These are phyloP conservation scores for Puccinia triticina DNA, from an alignment of 1,284 basidiomycete genomes.

Conservation along the genomic window DNA sequence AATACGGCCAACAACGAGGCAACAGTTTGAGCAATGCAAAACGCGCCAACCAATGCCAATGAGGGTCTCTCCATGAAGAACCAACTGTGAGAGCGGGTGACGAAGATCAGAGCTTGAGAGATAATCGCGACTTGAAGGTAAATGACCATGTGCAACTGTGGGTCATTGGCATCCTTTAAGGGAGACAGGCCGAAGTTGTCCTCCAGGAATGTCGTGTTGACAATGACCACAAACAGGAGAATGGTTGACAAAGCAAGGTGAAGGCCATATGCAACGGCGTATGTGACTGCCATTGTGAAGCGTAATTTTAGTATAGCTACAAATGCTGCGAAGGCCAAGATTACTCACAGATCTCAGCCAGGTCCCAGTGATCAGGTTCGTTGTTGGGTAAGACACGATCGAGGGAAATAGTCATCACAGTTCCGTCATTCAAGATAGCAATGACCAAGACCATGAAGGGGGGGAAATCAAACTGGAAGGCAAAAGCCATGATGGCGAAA, in stretches of 20 bases:
- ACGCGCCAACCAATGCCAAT: slow-evolving; percentile 40
- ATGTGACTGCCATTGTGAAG: slow-evolving; percentile 69
- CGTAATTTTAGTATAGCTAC: background rate
- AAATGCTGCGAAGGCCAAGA: background rate
- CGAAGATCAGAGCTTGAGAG: slow-evolving; percentile 52
- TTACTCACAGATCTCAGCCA: slow-evolving; percentile 76
- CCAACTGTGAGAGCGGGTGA: slow-evolving; percentile 51
- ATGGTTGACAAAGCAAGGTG: slow-evolving; percentile 88
- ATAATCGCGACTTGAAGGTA: slow-evolving; percentile 52
- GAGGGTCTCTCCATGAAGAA: slow-evolving; percentile 52
- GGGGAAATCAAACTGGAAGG: slow-evolving; percentile 52
- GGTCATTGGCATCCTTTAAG: slow-evolving; percentile 37
- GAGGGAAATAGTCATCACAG: slow-evolving; percentile 94
- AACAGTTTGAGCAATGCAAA: slow-evolving; percentile 49
- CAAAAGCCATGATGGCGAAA: slow-evolving; percentile 52
- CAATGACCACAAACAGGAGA: slow-evolving; percentile 78
- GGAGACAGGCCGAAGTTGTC: slow-evolving; percentile 73
- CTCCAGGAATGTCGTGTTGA: slow-evolving; percentile 87
- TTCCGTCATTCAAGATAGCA: slow-evolving; percentile 63
- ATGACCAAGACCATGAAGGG: slow-evolving; percentile 71
- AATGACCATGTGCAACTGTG: slow-evolving; percentile 71
- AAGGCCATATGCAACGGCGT: slow-evolving; percentile 89
- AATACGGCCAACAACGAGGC: slow-evolving; percentile 44
- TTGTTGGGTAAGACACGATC: slow-evolving; percentile 92
- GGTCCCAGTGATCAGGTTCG: slow-evolving; percentile 86